Conservation (phyloP, 768 basidiomycete genomes). For the Phlebiopsis gigantea region DNA sequence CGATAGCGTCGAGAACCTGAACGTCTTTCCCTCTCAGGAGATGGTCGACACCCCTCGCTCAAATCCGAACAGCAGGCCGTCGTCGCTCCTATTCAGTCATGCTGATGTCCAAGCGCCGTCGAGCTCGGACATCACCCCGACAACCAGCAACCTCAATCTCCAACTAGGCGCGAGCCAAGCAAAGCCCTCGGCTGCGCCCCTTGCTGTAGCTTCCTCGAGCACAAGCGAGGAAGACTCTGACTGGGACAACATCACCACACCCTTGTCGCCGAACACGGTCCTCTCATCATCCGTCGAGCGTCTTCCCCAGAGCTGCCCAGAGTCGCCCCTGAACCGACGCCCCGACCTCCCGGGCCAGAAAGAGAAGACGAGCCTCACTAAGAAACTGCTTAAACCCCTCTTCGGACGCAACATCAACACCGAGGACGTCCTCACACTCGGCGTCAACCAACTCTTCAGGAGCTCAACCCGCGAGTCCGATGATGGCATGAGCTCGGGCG, state of each 20-base stretch:
- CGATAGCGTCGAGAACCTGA: slow-evolving; percentile 18
- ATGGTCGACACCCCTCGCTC: slow-evolving; percentile 18
- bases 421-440: slow-evolving; percentile 28
- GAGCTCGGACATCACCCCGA: slow-evolving; percentile 14
- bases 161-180: slow-evolving; percentile 7
- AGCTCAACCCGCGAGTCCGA: slow-evolving; percentile 1
- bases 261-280: slow-evolving; percentile 13
- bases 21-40: slow-evolving; percentile 16
- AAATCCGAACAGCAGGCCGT: slow-evolving; percentile 7
- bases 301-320: slow-evolving; percentile 8
- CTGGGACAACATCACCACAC: slow-evolving; percentile 14
- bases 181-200: slow-evolving; percentile 8
- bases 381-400: slow-evolving; percentile 32
- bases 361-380: slow-evolving; percentile 16
- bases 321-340: slow-evolving; percentile 5
- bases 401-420: slow-evolving; percentile 16
- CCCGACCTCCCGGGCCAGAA: slow-evolving; percentile 4
- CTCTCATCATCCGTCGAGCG: slow-evolving; percentile 13
- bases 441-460: slow-evolving; percentile 25
- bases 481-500: slow-evolving; percentile 5
- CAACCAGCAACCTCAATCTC: slow-evolving; percentile 5
- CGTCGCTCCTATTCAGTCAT: slow-evolving; percentile 15
- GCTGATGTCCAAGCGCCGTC: slow-evolving; percentile 6
- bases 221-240: slow-evolving; percentile 13
- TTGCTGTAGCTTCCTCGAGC: neutral